Evolutionary conservation across 2,329 filamentous ascomycete genomes (phyloP), one percentile per base, ranked within the genome.

Genomic region (Colletotrichum melonis): DNA sequence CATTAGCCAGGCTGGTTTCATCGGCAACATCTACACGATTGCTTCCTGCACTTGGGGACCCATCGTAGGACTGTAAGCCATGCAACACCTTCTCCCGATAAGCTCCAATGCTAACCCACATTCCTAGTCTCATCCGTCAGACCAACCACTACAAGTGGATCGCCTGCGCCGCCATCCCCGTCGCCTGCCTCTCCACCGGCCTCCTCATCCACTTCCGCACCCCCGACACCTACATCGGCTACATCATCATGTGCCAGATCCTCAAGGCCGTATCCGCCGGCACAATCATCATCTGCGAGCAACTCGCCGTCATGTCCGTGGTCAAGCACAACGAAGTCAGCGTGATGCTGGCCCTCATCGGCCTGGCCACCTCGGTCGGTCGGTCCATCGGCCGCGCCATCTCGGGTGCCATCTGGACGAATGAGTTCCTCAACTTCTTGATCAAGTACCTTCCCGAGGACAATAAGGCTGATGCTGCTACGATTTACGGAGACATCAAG

Each of bases 91-190:
- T 5, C 7, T 26, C n/a, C 30, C 8, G 3, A 16, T 26, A 5
- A 1, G 84, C 90, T 54, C 85, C 85, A 65, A 79, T 86, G 9
- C 81, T 90, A 12, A 81, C 86, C 7, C 81, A 86, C 11, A 35
- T 35, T 3, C 85, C 85, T 26, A 82, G 85, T 56, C 32, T 79
- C 4, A 81, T 84, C 57, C 77, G 77, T 4, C 73, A 76, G 46
- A 80, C 80, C 7, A 75, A 78, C 26, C 78, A 77, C 19, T 83
- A 80, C 79, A 80, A 80, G 69, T 81, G 79, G 76, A 67, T 82
- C 5, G 75, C 74, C 9, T 69, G 82, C 16, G 76, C 74, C 19
- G 78, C 78, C 14, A 77, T 83, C 2, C 81, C 82, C 16, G 63
- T 84, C 5, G 77, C 79, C n/a, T 78, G 79, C 5, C 69, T 81